Evolutionary conservation across 192 early-diverging fungal species (phyloP), one percentile per base, ranked within the genome.

Genomic region (Podila verticillata): DNA sequence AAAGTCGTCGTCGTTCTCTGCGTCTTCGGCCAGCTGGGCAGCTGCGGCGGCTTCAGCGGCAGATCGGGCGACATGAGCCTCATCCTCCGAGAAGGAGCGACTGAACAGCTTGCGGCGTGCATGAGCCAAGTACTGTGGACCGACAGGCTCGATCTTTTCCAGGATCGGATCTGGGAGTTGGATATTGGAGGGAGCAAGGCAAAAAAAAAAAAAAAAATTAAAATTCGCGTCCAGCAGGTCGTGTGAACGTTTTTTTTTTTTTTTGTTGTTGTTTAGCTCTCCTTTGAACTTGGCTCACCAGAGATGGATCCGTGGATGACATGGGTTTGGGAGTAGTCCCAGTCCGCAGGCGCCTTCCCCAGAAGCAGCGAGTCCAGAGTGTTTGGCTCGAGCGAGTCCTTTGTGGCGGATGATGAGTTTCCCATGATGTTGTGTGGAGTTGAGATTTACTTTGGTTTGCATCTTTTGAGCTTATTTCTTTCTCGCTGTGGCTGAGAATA

Each of bases 1-100:
- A 54, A 83, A 68, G 2, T 85, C 81, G 54, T 74, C 36, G 17
- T 75, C 85, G 13, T 70, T 88, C 22, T 74, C 84, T 4, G 83
- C 77, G 34, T 83, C 78, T 15, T 69, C 73, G 13, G 75, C 70
- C 49, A 63, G 26, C 7, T 64, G 49, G 0, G 70, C 69, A 22
- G 68, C 68, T 20, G 51, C 81, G 6, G 60, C 65, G 57, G 66
- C 80, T 10, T 79, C 82, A 31, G 87, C 84, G 28, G 85, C 86
- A 19, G 70, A 68, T 54, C 89, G 78, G 28, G 90, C 87, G 36
- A 78, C 63, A 24, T 71, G 72, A 22, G 74, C 65, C 30, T 87
- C 82, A 57, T 88, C 87, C 44, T 88, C 87, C 7, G 80, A 70
- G 57, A 84, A 84, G 32, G 86, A 86, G 22, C 82, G 73, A 31